Percentiles rank a stretch among this genome's conserved stretches.
phyloP scores from a whole-genome alignment of 306 rosid genomes.

The Casuarina cunninghamiana region DNA sequence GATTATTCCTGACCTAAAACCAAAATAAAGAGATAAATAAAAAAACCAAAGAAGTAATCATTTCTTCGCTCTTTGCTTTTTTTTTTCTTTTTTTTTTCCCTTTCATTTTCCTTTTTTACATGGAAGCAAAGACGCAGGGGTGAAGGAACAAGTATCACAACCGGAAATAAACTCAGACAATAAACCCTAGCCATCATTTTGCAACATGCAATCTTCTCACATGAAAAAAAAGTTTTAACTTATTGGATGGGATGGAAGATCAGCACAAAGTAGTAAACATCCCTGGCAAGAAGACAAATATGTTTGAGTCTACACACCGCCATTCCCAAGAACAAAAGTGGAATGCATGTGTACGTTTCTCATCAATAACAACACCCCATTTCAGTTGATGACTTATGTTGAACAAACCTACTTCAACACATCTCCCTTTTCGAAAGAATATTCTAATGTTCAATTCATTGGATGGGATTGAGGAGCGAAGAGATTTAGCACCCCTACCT shows the following conservation, averaged over 20 bases:
- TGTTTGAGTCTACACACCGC: too few relatives aligned
- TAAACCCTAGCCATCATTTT: neutral
- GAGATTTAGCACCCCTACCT: neutral
- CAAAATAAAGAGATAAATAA: slow-evolving; percentile 20
- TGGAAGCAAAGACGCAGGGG: too few relatives aligned
- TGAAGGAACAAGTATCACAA: neutral
- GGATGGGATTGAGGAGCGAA: neutral
- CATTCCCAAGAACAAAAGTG: too few relatives aligned
- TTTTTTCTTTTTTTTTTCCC: neutral
- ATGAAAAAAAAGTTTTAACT: neutral
- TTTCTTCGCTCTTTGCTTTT: slow-evolving; percentile 1
- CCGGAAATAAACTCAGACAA: neutral
- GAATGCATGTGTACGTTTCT: too few relatives aligned
- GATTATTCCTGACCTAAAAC: slow-evolving; percentile 70
- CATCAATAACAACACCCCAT: too few relatives aligned
- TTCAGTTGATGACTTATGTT: too few relatives aligned
- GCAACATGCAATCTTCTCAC: neutral
- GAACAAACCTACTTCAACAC: neutral
- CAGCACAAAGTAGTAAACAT: too few relatives aligned
- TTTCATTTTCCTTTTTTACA: too few relatives aligned
- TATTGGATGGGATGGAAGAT: neutral
- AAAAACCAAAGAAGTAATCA: slow-evolving; percentile 9
- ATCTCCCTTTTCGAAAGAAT: neutral
- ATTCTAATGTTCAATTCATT: neutral
- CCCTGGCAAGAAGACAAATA: too few relatives aligned